phyloP scores from a whole-genome alignment of 2,329 filamentous ascomycete species.

The Colletotrichum sp. region DNA sequence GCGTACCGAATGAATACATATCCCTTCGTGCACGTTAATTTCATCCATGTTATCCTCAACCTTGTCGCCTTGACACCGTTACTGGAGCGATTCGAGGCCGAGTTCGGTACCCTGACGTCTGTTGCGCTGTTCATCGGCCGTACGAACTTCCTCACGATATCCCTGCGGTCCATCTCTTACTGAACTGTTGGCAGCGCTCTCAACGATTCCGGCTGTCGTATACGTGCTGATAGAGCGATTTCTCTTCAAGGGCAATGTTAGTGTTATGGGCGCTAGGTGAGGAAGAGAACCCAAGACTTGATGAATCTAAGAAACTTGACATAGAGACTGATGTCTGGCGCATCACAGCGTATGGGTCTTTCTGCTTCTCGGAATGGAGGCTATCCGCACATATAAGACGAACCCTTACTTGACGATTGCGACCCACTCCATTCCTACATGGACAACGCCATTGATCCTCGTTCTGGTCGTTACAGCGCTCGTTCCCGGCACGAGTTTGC shows the following conservation, averaged over 20 bases:
- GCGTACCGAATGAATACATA: conserved; percentile 95
- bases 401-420: conserved; percentile 78
- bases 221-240: conserved; percentile 82
- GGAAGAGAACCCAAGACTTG: conserved; percentile 23
- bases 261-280: conserved; percentile 84
- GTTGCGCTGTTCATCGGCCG: conserved; percentile 88
- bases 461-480: conserved; percentile 78
- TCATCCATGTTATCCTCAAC: conserved; percentile 84
- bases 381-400: conserved; percentile 81
- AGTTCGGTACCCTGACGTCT: conserved; percentile 90
- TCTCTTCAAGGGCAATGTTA: conserved; percentile 73
- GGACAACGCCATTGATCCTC: conserved; percentile 84
- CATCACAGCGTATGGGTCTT: conserved; percentile 84
- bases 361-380: conserved; percentile 82
- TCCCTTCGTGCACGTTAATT: conserved; percentile 81
- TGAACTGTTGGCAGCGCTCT: conserved; percentile 63
- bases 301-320: background rate
- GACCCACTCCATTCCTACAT: conserved; percentile 80
- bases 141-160: conserved; percentile 54
- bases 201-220: conserved; percentile 79
- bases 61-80: conserved; percentile 82
- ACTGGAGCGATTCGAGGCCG: conserved; percentile 90
- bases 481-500: conserved; percentile 79
- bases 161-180: conserved; percentile 2
- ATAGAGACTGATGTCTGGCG: background rate